A percentile compares a stretch with the other conserved stretches of the same genome.
Evolutionary conservation across 2,329 filamentous ascomycete species (phyloP).

Genomic region (Fusarium globosum): DNA sequence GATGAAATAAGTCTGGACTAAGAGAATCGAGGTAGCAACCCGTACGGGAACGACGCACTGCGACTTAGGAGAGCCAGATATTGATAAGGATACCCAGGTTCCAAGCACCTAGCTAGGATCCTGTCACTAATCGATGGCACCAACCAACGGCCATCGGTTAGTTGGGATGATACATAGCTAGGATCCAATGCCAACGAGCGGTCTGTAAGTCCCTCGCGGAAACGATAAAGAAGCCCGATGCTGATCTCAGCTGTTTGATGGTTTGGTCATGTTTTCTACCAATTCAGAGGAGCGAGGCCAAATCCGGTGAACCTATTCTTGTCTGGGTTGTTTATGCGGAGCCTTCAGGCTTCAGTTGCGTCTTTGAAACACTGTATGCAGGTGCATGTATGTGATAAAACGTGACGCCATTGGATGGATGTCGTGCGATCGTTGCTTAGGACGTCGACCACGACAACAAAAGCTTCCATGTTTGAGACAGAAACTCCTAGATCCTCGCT

Average conservation of each 20-base stretch:
- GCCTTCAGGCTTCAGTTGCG: slow-evolving; percentile 14
- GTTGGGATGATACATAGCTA: slow-evolving; percentile 32
- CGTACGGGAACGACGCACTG: slow-evolving; percentile 36
- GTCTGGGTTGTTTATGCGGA: slow-evolving; percentile 12
- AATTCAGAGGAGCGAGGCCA: not conserved
- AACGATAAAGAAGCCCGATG: slow-evolving; percentile 10
- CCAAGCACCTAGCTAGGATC: slow-evolving; percentile 6
- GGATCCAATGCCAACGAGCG: slow-evolving; percentile 22
- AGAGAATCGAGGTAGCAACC: slow-evolving; percentile 32
- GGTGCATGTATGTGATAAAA: slow-evolving; percentile 6
- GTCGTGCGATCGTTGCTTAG: slow-evolving; percentile 4
- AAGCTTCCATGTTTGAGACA: slow-evolving; percentile 29
- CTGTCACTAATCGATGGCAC: slow-evolving; percentile 13
- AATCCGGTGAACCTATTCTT: not conserved
- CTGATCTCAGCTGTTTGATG: slow-evolving; percentile 11
- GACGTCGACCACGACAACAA: slow-evolving; percentile 1
- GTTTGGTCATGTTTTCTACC: slow-evolving; percentile 5
- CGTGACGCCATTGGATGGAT: not conserved
- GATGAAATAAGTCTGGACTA: slow-evolving; percentile 26
- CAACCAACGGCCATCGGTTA: slow-evolving; percentile 14
- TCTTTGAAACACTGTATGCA: slow-evolving; percentile 21
- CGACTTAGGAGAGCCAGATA: slow-evolving; percentile 24
- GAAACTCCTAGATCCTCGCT: slow-evolving; percentile 36
- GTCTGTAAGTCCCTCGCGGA: slow-evolving; percentile 11
- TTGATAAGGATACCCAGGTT: slow-evolving; percentile 20